These are phyloP conservation scores for Laguncularia racemosa DNA, from an alignment of 345 rosid species.

Conservation along the genomic window DNA sequence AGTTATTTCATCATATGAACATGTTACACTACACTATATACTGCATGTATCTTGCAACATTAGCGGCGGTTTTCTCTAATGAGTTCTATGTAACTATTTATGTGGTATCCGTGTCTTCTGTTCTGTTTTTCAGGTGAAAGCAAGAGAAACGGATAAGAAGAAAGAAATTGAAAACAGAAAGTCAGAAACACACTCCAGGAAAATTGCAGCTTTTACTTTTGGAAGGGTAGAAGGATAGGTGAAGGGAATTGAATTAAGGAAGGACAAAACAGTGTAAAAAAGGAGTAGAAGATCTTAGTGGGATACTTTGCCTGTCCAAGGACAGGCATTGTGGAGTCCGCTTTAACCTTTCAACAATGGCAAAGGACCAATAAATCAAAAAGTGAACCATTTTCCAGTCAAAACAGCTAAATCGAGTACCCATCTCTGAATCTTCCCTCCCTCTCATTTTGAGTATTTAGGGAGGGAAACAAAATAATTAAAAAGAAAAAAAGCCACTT, in stretches of 20 bases:
- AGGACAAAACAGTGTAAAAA: conserved; percentile 3
- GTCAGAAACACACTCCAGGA: not conserved
- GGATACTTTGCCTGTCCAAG: conserved; percentile 59
- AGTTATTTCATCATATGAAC: too few species aligned
- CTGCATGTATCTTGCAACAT: too few species aligned
- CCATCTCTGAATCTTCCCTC: not conserved
- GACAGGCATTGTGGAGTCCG: conserved; percentile 47
- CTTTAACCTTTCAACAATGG: conserved; percentile 26
- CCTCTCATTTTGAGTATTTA: not conserved
- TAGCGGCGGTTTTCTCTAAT: too few species aligned
- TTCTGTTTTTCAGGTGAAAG: conserved; percentile 11
- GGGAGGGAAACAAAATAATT: too few species aligned
- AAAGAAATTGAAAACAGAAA: conserved; percentile 14
- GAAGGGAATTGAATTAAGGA: conserved; percentile 4
- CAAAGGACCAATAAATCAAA: conserved; percentile 19
- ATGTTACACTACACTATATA: too few species aligned
- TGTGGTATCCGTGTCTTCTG: too few species aligned
- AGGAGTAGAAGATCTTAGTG: conserved; percentile 36
- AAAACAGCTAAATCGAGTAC: conserved; percentile 29
- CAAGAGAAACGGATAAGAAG: conserved; percentile 9
- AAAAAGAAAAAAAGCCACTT: too few species aligned
- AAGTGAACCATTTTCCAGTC: conserved; percentile 3
- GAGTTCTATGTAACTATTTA: too few species aligned
- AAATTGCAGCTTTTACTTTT: conserved; percentile 27
- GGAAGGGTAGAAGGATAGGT: conserved; percentile 13